Conservation (phyloP, 2,329 filamentous ascomycete species). For the Neurospora sp. region DNA sequence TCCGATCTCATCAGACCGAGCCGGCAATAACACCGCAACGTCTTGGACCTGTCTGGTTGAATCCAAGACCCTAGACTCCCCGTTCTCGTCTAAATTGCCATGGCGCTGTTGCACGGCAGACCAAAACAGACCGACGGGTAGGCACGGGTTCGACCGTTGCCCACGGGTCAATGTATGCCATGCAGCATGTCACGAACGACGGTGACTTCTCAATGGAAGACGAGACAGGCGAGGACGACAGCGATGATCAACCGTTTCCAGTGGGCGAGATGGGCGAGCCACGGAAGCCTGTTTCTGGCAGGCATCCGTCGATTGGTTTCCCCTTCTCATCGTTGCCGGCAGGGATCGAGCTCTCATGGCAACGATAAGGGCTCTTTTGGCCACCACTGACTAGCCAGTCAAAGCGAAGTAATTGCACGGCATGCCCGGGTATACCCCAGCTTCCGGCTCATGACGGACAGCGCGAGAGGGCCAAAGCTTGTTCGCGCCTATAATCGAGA, state of each 20-base stretch:
- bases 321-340: not conserved
- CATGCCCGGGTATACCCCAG: constrained; percentile 10
- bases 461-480: constrained; percentile 12
- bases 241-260: not conserved
- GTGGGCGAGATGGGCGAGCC: not conserved
- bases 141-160: not conserved
- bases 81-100: not conserved
- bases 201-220: not conserved
- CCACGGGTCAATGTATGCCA: not conserved
- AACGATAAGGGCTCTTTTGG: not conserved
- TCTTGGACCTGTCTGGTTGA: not conserved
- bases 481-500: constrained; percentile 9
- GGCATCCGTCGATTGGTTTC: not conserved
- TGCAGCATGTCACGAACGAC: not conserved
- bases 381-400: constrained; percentile 3
- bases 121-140: not conserved
- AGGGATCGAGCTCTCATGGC: not conserved
- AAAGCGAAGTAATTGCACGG: constrained; percentile 8
- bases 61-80: not conserved
- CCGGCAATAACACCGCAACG: not conserved
- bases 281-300: not conserved
- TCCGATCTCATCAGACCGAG: not conserved
- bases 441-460: constrained; percentile 13
- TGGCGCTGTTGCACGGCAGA: not conserved
- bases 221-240: not conserved